A percentile compares a stretch with the other conserved stretches of the same genome.
Evolutionary conservation across 1,139 yeast species (phyloP).

Genomic region (Debaryomyces robertsiae): DNA sequence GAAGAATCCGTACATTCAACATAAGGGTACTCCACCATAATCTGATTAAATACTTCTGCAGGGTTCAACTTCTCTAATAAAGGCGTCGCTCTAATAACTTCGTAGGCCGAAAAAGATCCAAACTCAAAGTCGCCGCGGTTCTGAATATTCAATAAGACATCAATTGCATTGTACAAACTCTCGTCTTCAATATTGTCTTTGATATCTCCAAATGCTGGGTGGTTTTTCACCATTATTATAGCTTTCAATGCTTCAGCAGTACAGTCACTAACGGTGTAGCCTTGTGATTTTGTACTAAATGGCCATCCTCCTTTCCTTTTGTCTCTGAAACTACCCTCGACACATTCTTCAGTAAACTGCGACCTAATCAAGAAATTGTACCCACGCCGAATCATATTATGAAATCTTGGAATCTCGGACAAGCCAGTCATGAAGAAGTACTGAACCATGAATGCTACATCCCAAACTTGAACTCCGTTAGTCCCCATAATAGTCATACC

Average conservation of each 20-base stretch:
- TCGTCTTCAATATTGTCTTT: slow-evolving; percentile 54
- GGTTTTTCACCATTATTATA: slow-evolving; percentile 83
- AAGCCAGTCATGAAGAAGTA: slow-evolving; percentile 80
- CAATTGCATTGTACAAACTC: slow-evolving; percentile 68
- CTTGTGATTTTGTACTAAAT: slow-evolving; percentile 92
- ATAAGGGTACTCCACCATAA: slow-evolving; percentile 98
- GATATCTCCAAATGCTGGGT: slow-evolving; percentile 43
- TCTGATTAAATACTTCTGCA: slow-evolving; percentile 96
- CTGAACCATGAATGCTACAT: slow-evolving; percentile 87
- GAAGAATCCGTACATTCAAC: slow-evolving; percentile 98
- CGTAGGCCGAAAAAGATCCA: slow-evolving; percentile 95
- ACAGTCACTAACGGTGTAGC: slow-evolving; percentile 95
- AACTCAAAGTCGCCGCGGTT: slow-evolving; percentile 78
- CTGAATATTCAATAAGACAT: slow-evolving; percentile 59
- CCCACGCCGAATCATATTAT: slow-evolving; percentile 60
- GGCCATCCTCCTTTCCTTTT: slow-evolving; percentile 95
- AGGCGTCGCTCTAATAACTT: slow-evolving; percentile 81
- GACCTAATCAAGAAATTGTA: slow-evolving; percentile 76
- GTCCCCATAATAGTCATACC: slow-evolving; percentile 97
- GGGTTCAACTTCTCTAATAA: slow-evolving; percentile 79
- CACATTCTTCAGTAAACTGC: slow-evolving; percentile 83
- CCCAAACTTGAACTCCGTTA: slow-evolving; percentile 98
- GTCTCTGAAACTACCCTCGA: slow-evolving; percentile 79
- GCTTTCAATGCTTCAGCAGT: slow-evolving; percentile 97
- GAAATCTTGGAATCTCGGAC: slow-evolving; percentile 68